phyloP scores from a whole-genome alignment of 164 flowering plant species.

The Kingdonia uniflora region DNA sequence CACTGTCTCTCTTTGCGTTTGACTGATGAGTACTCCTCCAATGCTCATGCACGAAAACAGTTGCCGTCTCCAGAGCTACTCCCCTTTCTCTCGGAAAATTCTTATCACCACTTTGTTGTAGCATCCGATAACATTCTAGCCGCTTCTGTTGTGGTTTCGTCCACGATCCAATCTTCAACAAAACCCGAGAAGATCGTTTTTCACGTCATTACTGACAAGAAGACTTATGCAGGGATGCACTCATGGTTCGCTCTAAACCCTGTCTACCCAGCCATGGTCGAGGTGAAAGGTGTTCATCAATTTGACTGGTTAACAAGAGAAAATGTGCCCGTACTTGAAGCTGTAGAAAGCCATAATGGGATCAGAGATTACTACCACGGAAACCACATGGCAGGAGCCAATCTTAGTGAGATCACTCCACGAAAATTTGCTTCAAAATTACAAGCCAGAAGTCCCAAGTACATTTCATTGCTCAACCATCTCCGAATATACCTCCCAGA shows the following conservation, averaged over 20 bases:
- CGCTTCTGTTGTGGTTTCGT: slow-evolving; percentile 89
- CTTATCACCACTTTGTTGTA: slow-evolving; percentile 72
- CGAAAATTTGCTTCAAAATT: slow-evolving; percentile 72
- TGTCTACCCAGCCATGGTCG: slow-evolving; percentile 74
- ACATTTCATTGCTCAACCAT: slow-evolving; percentile 92
- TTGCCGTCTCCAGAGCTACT: slow-evolving; percentile 93
- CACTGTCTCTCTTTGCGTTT: slow-evolving; percentile 89
- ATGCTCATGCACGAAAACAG: slow-evolving; percentile 92
- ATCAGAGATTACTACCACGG: slow-evolving; percentile 88
- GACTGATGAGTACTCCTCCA: slow-evolving; percentile 96
- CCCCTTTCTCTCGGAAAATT: slow-evolving; percentile 79
- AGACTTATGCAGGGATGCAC: slow-evolving; percentile 99
- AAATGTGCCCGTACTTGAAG: slow-evolving; percentile 96
- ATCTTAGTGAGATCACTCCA: slow-evolving; percentile 73
- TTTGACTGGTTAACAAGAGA: slow-evolving; percentile 97
- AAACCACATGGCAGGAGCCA: slow-evolving; percentile 69
- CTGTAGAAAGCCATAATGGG: slow-evolving; percentile 71
- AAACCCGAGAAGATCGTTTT: slow-evolving; percentile 80
- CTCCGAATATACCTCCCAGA: slow-evolving; percentile 93
- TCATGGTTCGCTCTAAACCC: slow-evolving; percentile 98
- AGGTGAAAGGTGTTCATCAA: slow-evolving; percentile 93
- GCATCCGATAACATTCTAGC: slow-evolving; percentile 95
- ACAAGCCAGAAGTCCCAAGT: slow-evolving; percentile 94
- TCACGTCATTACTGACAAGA: slow-evolving; percentile 96
- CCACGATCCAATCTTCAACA: slow-evolving; percentile 58